Conservation (phyloP, 805 yeast genomes). For the Schwanniomyces occidentalis region DNA sequence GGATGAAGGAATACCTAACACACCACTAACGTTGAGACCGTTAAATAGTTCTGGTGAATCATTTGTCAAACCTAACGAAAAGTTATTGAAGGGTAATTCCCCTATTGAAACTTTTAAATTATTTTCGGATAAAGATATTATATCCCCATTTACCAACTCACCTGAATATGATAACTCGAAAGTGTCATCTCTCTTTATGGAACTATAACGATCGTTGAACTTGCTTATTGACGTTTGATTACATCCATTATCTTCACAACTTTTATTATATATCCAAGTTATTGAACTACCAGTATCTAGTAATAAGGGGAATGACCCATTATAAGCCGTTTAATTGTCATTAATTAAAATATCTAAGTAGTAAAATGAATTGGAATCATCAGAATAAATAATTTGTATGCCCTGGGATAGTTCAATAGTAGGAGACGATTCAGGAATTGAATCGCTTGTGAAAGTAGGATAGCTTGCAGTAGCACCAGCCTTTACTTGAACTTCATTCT, state of each 20-base stretch:
- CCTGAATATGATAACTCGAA: slow-evolving; percentile 56
- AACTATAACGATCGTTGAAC: slow-evolving; percentile 19
- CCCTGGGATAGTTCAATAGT: slow-evolving; percentile 13
- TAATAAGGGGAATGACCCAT: slow-evolving; percentile 49
- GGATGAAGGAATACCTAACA: slow-evolving; percentile 57
- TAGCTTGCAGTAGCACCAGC: no score
- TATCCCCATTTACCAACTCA: slow-evolving; percentile 52
- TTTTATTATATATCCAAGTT: slow-evolving; percentile 58
- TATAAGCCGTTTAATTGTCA: slow-evolving; percentile 20
- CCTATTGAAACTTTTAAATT: slow-evolving; percentile 31
- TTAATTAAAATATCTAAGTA: slow-evolving; percentile 17
- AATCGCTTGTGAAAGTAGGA: background rate
- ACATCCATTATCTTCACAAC: slow-evolving; percentile 50
- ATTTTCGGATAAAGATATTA: slow-evolving; percentile 35
- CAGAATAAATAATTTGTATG: slow-evolving; percentile 21
- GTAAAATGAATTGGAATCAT: slow-evolving; percentile 19
- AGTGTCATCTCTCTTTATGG: slow-evolving; percentile 20
- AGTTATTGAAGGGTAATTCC: slow-evolving; percentile 35
- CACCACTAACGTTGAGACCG: slow-evolving; percentile 56
- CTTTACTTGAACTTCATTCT: no score
- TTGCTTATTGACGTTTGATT: slow-evolving; percentile 20
- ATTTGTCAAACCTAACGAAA: slow-evolving; percentile 55
- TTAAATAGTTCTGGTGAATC: slow-evolving; percentile 54
- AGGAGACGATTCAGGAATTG: slow-evolving; percentile 13
- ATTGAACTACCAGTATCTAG: slow-evolving; percentile 69